Conservation (phyloP, 179 eudicot genomes). For the Camellia oleifera region DNA sequence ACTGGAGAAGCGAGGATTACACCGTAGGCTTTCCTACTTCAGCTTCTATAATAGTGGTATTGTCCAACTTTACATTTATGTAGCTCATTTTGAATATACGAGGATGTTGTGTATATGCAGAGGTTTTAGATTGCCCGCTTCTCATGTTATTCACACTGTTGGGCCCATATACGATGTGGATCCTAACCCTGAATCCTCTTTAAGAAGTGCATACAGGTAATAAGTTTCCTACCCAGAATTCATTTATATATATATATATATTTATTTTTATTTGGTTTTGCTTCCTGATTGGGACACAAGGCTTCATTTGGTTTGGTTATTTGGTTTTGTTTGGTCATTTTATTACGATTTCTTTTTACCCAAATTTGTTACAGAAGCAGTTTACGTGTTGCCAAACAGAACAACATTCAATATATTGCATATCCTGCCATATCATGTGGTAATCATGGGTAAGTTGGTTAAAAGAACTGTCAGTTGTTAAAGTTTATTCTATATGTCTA, state of each 20-base stretch:
- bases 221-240: not conserved
- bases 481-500: not conserved
- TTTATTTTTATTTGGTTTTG: not conserved
- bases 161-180: conserved; percentile 76
- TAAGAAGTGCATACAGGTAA: conserved; percentile 72
- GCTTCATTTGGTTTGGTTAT: not conserved
- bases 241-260: not conserved
- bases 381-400: conserved; percentile 69
- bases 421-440: conserved; percentile 95
- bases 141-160: conserved; percentile 94
- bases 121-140: conserved; percentile 75
- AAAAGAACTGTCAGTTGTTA: not conserved
- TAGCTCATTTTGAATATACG: not conserved
- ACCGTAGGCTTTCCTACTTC: conserved; percentile 41
- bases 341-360: not conserved
- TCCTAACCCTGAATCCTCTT: conserved; percentile 49
- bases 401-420: conserved; percentile 69
- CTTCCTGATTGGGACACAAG: no score
- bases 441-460: conserved; percentile 52
- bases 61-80: not conserved
- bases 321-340: not conserved
- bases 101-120: conserved; percentile 35
- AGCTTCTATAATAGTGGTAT: not conserved
- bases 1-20: conserved; percentile 97
- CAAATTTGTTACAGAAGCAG: conserved; percentile 56